Base-by-base conservation (phyloP, 2,329 filamentous ascomycete genomes). In the Hymenotorrendiella dingleyae region DNA sequence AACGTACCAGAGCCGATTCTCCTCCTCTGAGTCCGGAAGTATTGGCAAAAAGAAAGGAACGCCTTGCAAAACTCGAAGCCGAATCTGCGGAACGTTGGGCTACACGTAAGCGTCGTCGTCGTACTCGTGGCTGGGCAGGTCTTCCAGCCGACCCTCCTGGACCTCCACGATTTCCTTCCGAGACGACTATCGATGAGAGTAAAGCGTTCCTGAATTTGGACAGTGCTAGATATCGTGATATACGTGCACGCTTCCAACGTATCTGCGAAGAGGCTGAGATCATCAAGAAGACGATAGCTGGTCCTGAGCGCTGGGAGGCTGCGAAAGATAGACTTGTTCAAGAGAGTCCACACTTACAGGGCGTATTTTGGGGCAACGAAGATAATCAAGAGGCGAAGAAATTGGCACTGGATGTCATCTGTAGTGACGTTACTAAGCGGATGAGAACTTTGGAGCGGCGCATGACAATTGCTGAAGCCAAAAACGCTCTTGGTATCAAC, bases 151-250 rank as follows among this genome's bases (percentile, higher is more conserved):
- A 86, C 57, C 77, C 78, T 6, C 74, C 80, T 1, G 78, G 80
- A 4, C 77, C 81, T 16, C 80, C 83, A 11, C 78, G 86, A 17
- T 93, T 88, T 50, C 84, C 84, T 1, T 91, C 86, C 0, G 86
- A 93, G 62, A 90, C 84, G 10, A 90, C 86, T 0, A 76, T 93
- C 45, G 82, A 86, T 51, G 84, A 91, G 63, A 82, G 83, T 57
- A 86, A 88, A 57, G 71, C 72, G 10, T 83, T 81, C 46, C 68
- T 94, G 21, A 69, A 67, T 27, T 68, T 94, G 24, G 76, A 84
- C 55, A 76, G 73, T 36, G 62, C 70, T 1, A 66, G 75, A 30
- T 93, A 93, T 60, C 72, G 71, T 23, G 65, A 76, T 45, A 62
- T 87, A 12, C 76, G 86, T 22, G 70, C 79, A 36, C 73, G 76